Evolutionary conservation across 371 early-diverging fungal genomes (phyloP).

Genomic region (Furculomyces boomerangus): DNA sequence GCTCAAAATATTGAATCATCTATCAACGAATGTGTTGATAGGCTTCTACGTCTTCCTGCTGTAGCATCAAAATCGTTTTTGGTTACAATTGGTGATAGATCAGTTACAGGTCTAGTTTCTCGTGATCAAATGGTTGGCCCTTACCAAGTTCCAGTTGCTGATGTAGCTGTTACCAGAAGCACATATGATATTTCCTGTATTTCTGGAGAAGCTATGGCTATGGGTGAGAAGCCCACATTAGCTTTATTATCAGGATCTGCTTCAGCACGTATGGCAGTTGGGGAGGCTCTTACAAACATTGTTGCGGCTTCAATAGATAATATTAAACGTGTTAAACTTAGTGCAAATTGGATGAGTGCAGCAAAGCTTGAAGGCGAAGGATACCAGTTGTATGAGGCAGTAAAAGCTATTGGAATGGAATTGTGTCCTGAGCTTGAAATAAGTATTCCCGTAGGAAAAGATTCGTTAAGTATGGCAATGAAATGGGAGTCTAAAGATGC

Average conservation of each 20-base stretch:
- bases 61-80: conserved; percentile 88
- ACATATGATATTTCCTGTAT: conserved; percentile 32
- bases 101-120: conserved; percentile 81
- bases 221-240: conserved; percentile 86
- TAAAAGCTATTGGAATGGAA: conserved; percentile 79
- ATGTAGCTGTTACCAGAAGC: conserved; percentile 75
- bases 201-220: conserved; percentile 90
- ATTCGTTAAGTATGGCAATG: conserved; percentile 97
- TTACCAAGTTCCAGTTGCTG: conserved; percentile 93
- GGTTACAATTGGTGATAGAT: conserved; percentile 91
- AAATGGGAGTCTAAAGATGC: conserved; percentile 44
- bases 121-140: conserved; percentile 95
- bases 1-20: background rate
- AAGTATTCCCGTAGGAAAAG: conserved; percentile 94
- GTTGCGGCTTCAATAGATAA: conserved; percentile 69
- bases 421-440: conserved; percentile 82
- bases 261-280: conserved; percentile 89
- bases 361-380: conserved; percentile 84
- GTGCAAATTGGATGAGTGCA: conserved; percentile 97
- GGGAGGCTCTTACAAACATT: conserved; percentile 76
- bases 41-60: conserved; percentile 69
- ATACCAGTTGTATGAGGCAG: conserved; percentile 78
- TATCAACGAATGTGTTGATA: conserved; percentile 41
- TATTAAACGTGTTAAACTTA: conserved; percentile 51
- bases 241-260: conserved; percentile 70